Conservation (phyloP, 768 basidiomycete species). For the Leccinum uliginosum region DNA sequence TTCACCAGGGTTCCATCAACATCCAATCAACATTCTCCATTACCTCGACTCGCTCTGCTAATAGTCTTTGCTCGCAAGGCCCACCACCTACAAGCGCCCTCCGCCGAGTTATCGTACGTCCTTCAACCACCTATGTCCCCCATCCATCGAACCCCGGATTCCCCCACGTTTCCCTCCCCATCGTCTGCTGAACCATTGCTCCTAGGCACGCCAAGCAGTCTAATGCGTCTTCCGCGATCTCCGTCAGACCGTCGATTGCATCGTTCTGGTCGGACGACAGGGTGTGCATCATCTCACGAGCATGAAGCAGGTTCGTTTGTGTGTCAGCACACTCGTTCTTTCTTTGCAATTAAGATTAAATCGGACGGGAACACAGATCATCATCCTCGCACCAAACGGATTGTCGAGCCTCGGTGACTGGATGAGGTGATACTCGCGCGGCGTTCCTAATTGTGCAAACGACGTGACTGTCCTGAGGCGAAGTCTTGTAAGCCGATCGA, state of each 20-base stretch:
- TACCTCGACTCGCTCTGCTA: constrained; percentile 88
- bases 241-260: constrained; percentile 68
- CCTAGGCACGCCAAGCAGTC: constrained; percentile 33
- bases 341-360: not conserved
- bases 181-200: not conserved
- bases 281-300: constrained; percentile 85
- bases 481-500: constrained; percentile 84
- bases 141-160: not conserved
- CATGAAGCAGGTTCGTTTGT: constrained; percentile 72
- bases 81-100: constrained; percentile 28
- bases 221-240: constrained; percentile 61
- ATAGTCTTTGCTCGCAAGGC: constrained; percentile 63
- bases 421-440: constrained; percentile 53
- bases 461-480: constrained; percentile 48
- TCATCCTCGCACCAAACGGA: constrained; percentile 72
- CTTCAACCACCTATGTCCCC: not conserved
- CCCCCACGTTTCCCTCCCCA: too few relatives aligned
- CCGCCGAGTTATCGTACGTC: too few relatives aligned
- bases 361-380: not conserved
- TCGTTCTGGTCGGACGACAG: constrained; percentile 86
- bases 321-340: not conserved
- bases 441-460: not conserved
- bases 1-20: constrained; percentile 74
- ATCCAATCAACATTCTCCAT: constrained; percentile 90
- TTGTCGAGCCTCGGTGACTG: constrained; percentile 73